Evolutionary conservation across 768 basidiomycete genomes (phyloP).

Genomic region (Tubosaeta sp.): DNA sequence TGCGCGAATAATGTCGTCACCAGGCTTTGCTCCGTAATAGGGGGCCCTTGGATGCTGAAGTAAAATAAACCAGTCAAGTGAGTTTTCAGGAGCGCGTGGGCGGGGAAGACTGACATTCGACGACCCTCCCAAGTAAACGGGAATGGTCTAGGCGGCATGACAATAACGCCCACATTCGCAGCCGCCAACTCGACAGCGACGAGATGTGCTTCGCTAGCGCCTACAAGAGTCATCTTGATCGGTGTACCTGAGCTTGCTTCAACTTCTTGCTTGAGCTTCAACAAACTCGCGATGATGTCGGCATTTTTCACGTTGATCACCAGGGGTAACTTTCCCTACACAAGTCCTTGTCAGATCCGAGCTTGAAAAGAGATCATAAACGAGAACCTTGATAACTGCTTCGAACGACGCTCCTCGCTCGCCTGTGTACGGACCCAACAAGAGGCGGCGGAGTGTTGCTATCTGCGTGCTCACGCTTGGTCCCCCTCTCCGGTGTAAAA

Average conservation of each 20-base stretch:
- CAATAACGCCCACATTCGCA: constrained; percentile 66
- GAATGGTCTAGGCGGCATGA: constrained; percentile 60
- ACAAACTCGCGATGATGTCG: constrained; percentile 69
- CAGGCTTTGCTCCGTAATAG: constrained; percentile 60
- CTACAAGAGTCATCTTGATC: constrained; percentile 48
- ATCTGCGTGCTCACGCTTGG: constrained; percentile 63
- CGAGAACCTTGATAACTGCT: constrained; percentile 34
- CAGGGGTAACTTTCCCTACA: constrained; percentile 55
- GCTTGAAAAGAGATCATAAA: background rate
- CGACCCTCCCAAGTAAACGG: constrained; percentile 63
- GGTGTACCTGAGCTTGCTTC: constrained; percentile 32
- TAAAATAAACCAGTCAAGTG: background rate
- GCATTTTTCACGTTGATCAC: constrained; percentile 67
- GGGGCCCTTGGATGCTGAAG: constrained; percentile 62
- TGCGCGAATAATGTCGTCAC: constrained; percentile 56
- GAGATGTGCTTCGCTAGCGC: constrained; percentile 53
- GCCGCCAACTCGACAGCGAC: constrained; percentile 44
- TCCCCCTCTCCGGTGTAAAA: constrained; percentile 26
- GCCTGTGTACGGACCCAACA: constrained; percentile 33
- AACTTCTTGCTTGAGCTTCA: constrained; percentile 55
- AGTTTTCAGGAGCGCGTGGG: background rate
- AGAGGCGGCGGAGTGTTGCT: constrained; percentile 45
- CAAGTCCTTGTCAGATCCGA: constrained; percentile 7
- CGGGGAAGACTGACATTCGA: constrained; percentile 46
- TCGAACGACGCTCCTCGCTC: constrained; percentile 30